Evolutionary conservation across 768 basidiomycete genomes (phyloP), one percentile per base, ranked within the genome.

Genomic region (Candolleomyces aberdarensis): DNA sequence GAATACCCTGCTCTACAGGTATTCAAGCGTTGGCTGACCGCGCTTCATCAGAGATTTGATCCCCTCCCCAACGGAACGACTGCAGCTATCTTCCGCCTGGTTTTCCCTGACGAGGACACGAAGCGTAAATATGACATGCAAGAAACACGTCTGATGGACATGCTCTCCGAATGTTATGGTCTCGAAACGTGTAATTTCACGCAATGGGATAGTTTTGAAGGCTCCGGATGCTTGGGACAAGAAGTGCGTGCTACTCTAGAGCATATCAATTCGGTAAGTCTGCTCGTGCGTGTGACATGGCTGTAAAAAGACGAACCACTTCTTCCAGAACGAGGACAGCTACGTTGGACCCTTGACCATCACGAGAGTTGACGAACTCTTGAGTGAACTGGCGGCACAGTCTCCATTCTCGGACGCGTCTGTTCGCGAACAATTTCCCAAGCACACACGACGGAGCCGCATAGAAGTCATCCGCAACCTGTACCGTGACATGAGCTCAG

Each of bases 41-140:
- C 70, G 13, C 71, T 88, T 36, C 78, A 71, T 59, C 63, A 51
- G n/a, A 64, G 70, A 15, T 84, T 79, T 66, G 68, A 72, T 13
- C 83, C 85, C 14, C 71, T 88, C 20, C 82, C 84, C 0, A 68
- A 69, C 0, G 79, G 82, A 4, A 86, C 85, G 0, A 84, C 86
- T 9, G 76, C 79, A 14, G 80, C 81, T 5, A 72, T 92, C 32
- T 87, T 96, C 66, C 83, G 85, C 7, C 72, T 94, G 5, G 75
- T 96, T n/a, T 96, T 95, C 68, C 94, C 95, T 0, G 87, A 95
- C 62, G 86, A 92, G 59, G 92, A 95, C 62, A 66, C 75, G 1
- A 72, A 81, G 15, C 79, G 95, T 22, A 85, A 85, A 70, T 96
- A 88, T 65, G 84, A 85, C 39, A 76, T 94, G 67, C 84, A 89